These are phyloP conservation scores for Lactarius akahatsu DNA, from an alignment of 768 basidiomycete species.

Conservation along the genomic window DNA sequence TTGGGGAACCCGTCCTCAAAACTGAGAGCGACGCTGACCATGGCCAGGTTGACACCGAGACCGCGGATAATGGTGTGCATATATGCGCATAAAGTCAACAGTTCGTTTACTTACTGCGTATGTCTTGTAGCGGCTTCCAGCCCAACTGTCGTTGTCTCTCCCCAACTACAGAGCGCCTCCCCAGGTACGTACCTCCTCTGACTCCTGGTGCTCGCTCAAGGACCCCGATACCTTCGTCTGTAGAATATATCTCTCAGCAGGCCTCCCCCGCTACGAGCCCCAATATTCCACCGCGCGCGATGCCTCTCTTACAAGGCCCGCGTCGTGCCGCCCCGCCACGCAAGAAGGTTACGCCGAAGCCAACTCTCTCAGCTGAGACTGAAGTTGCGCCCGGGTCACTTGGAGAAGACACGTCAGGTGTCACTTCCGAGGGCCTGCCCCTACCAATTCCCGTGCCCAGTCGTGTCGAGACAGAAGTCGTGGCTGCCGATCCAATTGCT, in stretches of 20 bases:
- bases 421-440: conserved; percentile 1
- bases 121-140: conserved; percentile 11
- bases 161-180: conserved; percentile 5
- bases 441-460: background rate
- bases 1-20: conserved; percentile 14
- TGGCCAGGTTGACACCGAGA: conserved; percentile 1
- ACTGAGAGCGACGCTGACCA: conserved; percentile 15
- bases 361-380: conserved; percentile 6
- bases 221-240: background rate
- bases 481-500: background rate
- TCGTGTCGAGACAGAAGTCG: conserved; percentile 7
- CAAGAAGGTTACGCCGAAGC: conserved; percentile 27
- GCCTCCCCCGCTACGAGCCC: conserved; percentile 13
- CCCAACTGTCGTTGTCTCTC: conserved; percentile 1
- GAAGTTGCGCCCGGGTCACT: background rate
- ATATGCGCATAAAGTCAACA: background rate
- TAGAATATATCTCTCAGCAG: conserved; percentile 22
- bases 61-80: conserved; percentile 19
- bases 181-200: conserved; percentile 3
- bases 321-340: conserved; percentile 40
- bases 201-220: background rate
- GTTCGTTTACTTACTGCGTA: background rate
- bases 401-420: conserved; percentile 8
- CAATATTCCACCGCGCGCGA: conserved; percentile 27
- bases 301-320: conserved; percentile 40